These are phyloP conservation scores for Aspergillus kassunensis DNA, from an alignment of 495 filamentous ascomycete species.

Conservation along the genomic window DNA sequence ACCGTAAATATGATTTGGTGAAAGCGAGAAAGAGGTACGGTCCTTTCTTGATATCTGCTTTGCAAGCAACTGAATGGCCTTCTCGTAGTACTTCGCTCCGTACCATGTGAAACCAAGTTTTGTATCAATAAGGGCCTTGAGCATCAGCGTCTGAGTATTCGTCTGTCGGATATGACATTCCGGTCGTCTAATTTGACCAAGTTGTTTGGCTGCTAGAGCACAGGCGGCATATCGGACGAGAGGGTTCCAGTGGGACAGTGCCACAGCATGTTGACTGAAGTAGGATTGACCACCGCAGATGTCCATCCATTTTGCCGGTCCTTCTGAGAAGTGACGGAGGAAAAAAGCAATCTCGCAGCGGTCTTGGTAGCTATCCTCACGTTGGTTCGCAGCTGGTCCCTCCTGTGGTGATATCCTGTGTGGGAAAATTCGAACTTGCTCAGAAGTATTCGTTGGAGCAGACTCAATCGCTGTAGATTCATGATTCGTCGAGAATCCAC, in stretches of 20 bases:
- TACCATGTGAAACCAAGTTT: conserved; percentile 23
- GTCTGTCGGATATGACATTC: conserved; percentile 6
- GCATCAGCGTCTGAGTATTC: neutral
- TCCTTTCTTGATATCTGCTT: conserved; percentile 13
- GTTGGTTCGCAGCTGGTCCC: too few relatives aligned
- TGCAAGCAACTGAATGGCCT: conserved; percentile 19
- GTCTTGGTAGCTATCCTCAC: conserved; percentile 15
- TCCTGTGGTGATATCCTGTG: too few relatives aligned
- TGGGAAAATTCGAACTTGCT: too few relatives aligned
- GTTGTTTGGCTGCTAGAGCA: conserved; percentile 21
- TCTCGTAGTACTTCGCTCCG: conserved; percentile 25
- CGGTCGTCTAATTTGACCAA: conserved; percentile 18
- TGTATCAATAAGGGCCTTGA: conserved; percentile 7
- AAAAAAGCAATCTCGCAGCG: conserved; percentile 19
- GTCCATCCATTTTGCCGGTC: conserved; percentile 19
- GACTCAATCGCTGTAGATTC: too few relatives aligned
- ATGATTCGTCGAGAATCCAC: too few relatives aligned
- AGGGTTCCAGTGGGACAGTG: conserved; percentile 9
- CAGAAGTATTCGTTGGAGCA: too few relatives aligned
- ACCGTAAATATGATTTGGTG: conserved; percentile 13
- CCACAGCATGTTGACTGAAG: conserved; percentile 15
- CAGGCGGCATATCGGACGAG: conserved; percentile 21
- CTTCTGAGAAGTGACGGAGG: conserved; percentile 18
- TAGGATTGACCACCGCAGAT: conserved; percentile 14
- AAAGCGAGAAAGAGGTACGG: neutral